phyloP scores from a whole-genome alignment of 2,329 filamentous ascomycete genomes.

The Alternaria dauci region DNA sequence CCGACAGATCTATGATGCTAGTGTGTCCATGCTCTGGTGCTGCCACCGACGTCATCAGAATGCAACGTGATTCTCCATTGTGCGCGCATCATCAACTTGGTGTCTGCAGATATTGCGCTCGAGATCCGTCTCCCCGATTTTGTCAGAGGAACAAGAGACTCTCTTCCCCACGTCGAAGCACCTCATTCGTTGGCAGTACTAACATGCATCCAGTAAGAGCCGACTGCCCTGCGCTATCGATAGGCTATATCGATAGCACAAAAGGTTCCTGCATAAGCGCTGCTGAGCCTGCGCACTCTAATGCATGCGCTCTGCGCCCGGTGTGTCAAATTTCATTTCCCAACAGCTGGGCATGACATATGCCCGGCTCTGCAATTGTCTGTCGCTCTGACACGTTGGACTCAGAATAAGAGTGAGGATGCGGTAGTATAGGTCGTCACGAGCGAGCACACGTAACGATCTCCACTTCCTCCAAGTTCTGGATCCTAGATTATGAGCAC shows the following conservation, averaged over 20 bases:
- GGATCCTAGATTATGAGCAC: background rate
- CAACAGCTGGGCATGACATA: constrained; percentile 4
- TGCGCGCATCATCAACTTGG: background rate
- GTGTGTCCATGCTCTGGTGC: background rate
- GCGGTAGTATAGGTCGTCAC: background rate
- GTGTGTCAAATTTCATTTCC: constrained; percentile 7
- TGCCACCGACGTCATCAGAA: constrained; percentile 9
- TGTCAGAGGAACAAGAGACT: background rate
- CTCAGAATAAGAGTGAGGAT: background rate
- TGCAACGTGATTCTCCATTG: background rate
- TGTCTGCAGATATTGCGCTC: constrained; percentile 3
- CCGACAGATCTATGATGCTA: background rate
- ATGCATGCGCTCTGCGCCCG: background rate
- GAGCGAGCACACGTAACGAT: constrained; percentile 16
- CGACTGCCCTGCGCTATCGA: constrained; percentile 12
- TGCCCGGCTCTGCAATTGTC: background rate
- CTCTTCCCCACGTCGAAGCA: background rate
- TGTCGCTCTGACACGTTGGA: background rate
- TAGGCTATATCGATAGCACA: constrained; percentile 24
- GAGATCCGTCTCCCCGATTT: constrained; percentile 9
- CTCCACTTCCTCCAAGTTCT: constrained; percentile 4
- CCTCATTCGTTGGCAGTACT: background rate
- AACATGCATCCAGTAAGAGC: constrained; percentile 4
- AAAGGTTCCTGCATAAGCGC: constrained; percentile 26
- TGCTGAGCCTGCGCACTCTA: constrained; percentile 15